Percentiles rank a stretch among this genome's conserved stretches.
Evolutionary conservation across 1,284 basidiomycete genomes (phyloP).

Genomic region (Cutaneotrichosporon sp.): DNA sequence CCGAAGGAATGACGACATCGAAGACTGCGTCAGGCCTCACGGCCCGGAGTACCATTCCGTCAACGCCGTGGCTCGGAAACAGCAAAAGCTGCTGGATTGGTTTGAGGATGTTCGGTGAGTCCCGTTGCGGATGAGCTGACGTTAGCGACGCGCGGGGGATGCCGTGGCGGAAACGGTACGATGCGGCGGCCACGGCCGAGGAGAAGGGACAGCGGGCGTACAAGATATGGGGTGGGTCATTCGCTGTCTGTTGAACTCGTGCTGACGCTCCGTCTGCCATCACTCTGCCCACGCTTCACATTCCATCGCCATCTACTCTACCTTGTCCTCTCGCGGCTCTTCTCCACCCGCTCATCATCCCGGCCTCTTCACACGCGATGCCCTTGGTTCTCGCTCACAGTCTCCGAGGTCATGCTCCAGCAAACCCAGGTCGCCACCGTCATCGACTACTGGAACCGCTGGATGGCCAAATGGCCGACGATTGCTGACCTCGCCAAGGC

Average conservation of each 20-base stretch:
- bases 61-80: conserved; percentile 23
- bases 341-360: not conserved
- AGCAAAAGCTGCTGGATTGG: conserved; percentile 46
- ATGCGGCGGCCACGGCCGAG: conserved; percentile 30
- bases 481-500: conserved; percentile 71
- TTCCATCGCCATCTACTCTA: not conserved
- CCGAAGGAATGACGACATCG: conserved; percentile 13
- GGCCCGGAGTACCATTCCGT: conserved; percentile 36
- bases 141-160: conserved; percentile 48
- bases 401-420: conserved; percentile 95
- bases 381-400: conserved; percentile 14
- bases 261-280: not conserved
- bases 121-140: not conserved
- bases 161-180: conserved; percentile 52
- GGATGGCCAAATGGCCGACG: conserved; percentile 83
- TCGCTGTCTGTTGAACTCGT: not conserved
- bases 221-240: conserved; percentile 41
- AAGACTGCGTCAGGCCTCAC: conserved; percentile 31
- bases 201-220: conserved; percentile 52
- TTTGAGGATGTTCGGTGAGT: conserved; percentile 49
- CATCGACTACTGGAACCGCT: conserved; percentile 81
- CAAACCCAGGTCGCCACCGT: conserved; percentile 86
- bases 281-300: not conserved
- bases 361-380: not conserved
- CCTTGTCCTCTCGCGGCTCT: not conserved